phyloP scores from a whole-genome alignment of 352 stramenopile species.

The Phytophthora brassicae region DNA sequence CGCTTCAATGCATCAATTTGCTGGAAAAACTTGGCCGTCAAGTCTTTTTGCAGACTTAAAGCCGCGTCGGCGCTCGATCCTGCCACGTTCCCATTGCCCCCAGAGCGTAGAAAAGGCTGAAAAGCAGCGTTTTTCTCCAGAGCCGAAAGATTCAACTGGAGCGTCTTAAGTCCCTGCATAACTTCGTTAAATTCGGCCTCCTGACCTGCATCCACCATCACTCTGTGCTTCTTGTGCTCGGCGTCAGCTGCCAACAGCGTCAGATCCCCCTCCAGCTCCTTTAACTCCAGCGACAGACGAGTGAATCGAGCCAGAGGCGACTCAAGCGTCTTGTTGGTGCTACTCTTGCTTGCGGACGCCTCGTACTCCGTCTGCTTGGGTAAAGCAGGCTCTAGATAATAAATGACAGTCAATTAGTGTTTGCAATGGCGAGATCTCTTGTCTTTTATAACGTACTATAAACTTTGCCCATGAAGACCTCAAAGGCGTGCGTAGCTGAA shows the following conservation, averaged over 20 bases:
- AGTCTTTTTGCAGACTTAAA: slow-evolving; percentile 61
- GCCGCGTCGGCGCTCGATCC: slow-evolving; percentile 39
- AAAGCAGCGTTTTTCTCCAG: slow-evolving; percentile 61
- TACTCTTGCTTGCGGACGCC: slow-evolving; percentile 19
- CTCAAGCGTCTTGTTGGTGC: slow-evolving; percentile 41
- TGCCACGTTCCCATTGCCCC: slow-evolving; percentile 1
- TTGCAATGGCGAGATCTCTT: neutral
- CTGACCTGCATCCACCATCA: slow-evolving; percentile 66
- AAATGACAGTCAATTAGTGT: neutral
- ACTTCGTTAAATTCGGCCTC: slow-evolving; percentile 69
- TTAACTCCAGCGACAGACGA: slow-evolving; percentile 65
- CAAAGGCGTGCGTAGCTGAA: slow-evolving; percentile 57
- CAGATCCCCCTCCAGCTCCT: slow-evolving; percentile 71
- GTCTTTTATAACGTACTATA: slow-evolving; percentile 52
- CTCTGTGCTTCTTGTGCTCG: slow-evolving; percentile 45
- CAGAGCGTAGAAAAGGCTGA: slow-evolving; percentile 53
- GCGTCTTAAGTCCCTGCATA: slow-evolving; percentile 54
- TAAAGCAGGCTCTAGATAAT: slow-evolving; percentile 44
- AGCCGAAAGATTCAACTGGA: slow-evolving; percentile 64
- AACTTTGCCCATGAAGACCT: slow-evolving; percentile 84
- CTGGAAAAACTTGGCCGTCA: slow-evolving; percentile 72
- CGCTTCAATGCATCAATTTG: slow-evolving; percentile 62
- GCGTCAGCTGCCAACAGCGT: slow-evolving; percentile 45
- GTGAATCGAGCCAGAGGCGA: slow-evolving; percentile 72
- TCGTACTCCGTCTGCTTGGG: slow-evolving; percentile 61